Base-by-base conservation (phyloP, 345 rosid genomes). In the Arabis hirsuta region DNA sequence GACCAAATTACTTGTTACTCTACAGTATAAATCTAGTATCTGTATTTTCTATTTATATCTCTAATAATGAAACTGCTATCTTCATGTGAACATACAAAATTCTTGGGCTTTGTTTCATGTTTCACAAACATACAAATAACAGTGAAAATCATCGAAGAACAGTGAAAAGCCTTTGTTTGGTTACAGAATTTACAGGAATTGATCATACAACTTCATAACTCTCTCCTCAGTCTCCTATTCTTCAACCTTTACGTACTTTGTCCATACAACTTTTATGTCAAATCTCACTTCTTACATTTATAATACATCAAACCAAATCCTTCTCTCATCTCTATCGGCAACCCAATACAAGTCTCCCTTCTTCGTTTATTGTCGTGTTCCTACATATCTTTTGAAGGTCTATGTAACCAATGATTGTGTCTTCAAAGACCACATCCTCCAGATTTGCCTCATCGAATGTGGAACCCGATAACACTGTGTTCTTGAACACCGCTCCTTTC, bases 401-500 rank as follows among this genome's bases (percentile, higher is more conserved):
- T 29, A 76, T 71, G 43, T 76, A 70, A 56, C 80, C 80, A 44
- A 76, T 76, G 72, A 76, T 76, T 0, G 80, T 76, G 19, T 76
- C 80, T 48, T 76, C 80, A 56, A 76, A 76, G 12, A 76, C 50
- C 43, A 71, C 99, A 81, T 88, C 91, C 66, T 82, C 80, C 36
- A 91, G 79, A 55, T 84, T 82, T 65, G 96, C 93, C 66, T 81
- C 81, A 0, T 83, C 83, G 47, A 94, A 94, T 4, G 97, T 88
- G 41, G 97, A 89, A 13, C 96, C 98, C 0, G 97, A 89, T 62
- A 91, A 72, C 6, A 91, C 84, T 1, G 97, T 56, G 79, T 94
- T 94, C 84, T 48, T 89, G 54, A 91, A 94, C 60, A 87, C 78
- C 7, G 90, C 96, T 72, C 97, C 97, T 80, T 82, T 76, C 24